Conservation (phyloP, 352 stramenopile species). For the Phytophthora macrochlamydospora region DNA sequence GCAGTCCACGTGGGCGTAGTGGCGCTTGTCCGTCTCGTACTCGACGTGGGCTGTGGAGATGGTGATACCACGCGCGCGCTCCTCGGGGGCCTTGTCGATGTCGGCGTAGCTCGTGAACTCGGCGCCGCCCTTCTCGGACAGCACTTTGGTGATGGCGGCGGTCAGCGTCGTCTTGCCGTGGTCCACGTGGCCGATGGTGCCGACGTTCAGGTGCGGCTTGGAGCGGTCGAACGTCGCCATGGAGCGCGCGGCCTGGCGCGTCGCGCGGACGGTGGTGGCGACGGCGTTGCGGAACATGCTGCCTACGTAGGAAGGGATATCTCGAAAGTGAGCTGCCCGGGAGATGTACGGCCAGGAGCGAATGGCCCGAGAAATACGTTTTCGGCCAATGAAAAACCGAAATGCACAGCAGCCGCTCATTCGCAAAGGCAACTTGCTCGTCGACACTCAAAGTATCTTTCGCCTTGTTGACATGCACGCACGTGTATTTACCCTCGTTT, state of each 20-base stretch:
- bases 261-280: conserved; percentile 15
- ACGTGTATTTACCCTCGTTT: background rate
- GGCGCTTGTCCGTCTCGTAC: conserved; percentile 33
- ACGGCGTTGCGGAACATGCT: conserved; percentile 28
- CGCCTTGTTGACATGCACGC: no score
- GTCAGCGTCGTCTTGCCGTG: conserved; percentile 98
- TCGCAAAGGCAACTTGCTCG: no score
- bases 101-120: conserved; percentile 91
- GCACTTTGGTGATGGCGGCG: conserved; percentile 94
- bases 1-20: conserved; percentile 95
- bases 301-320: background rate
- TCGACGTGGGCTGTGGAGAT: conserved; percentile 39
- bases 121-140: conserved; percentile 77
- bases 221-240: conserved; percentile 83
- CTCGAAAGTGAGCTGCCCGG: background rate
- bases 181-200: conserved; percentile 98
- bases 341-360: background rate
- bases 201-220: conserved; percentile 97
- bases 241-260: conserved; percentile 22
- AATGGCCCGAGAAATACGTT: background rate
- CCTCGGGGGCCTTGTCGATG: conserved; percentile 96
- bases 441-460: no score
- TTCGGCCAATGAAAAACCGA: background rate
- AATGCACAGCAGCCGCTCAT: no score
- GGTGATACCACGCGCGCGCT: conserved; percentile 37